These are phyloP conservation scores for Fusarium goolgardi DNA, from an alignment of 2,329 filamentous ascomycete species.

Conservation along the genomic window DNA sequence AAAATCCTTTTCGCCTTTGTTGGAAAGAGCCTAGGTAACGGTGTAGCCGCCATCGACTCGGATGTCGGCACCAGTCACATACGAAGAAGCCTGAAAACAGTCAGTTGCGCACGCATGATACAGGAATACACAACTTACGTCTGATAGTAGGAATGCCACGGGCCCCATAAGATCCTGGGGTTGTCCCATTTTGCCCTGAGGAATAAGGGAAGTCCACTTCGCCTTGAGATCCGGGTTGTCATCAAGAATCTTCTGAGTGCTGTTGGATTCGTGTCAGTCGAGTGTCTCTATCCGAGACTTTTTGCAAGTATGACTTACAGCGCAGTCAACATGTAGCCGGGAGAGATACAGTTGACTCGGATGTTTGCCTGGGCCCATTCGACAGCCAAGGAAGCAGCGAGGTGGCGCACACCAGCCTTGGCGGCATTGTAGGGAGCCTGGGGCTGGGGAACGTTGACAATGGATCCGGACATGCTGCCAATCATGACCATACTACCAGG, in stretches of 20 bases:
- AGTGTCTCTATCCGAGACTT: not conserved
- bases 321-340: constrained; percentile 96
- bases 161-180: constrained; percentile 95
- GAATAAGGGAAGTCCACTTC: constrained; percentile 93
- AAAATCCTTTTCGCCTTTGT: constrained; percentile 9
- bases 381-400: constrained; percentile 88
- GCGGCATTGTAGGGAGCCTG: constrained; percentile 93
- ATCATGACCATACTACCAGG: constrained; percentile 92
- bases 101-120: not conserved
- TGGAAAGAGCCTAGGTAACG: constrained; percentile 65
- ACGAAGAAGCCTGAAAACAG: constrained; percentile 66
- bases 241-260: constrained; percentile 92
- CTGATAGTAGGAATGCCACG: constrained; percentile 85
- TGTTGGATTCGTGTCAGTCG: constrained; percentile 51
- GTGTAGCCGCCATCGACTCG: constrained; percentile 91
- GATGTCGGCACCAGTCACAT: constrained; percentile 79
- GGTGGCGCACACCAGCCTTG: constrained; percentile 90
- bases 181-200: constrained; percentile 91
- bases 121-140: constrained; percentile 51
- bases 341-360: constrained; percentile 93
- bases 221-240: constrained; percentile 90
- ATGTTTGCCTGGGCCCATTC: constrained; percentile 93
- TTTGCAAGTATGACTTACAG: constrained; percentile 68
- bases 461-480: constrained; percentile 91
- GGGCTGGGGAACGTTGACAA: constrained; percentile 95